Base-by-base conservation (phyloP, 1,139 yeast species). In the Geotrichum reessii region DNA sequence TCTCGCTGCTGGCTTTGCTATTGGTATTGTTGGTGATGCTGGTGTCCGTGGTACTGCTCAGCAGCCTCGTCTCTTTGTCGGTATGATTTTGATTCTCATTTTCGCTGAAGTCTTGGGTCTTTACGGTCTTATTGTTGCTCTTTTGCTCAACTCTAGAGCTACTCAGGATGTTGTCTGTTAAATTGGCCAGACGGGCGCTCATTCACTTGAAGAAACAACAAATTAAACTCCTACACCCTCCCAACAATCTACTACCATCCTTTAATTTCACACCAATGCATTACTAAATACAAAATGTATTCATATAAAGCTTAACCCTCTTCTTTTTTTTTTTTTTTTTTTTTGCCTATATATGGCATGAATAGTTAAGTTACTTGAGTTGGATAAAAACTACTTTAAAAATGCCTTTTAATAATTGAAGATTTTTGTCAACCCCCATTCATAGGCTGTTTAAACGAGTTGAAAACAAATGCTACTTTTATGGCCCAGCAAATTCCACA, bases 21-120 rank as follows among this genome's bases (percentile, higher is more conserved):
- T 93, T 78, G 99, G 99, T 66, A 91, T 93, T 64, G 99, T 93
- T 57, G 99, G 99, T 65, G 99, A 93, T 73, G 98, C 93, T 67
- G 99, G 99, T 72, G 98, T 93, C 58, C 86, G 99, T 74, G 96
- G 92, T 71, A 85, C 87, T 66, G 93, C 92, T 83, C 96, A 91
- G 74, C 98, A 93, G 77, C 97, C 97, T 65, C 84, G 97, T 75
- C 81, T 93, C 67, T 93, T 93, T 75, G 99, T 93, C 63, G 72
- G 72, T 48, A 84, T 84, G 75, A 93, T 91, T 70, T 83, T 91
- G 76, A 93, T 93, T 73, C 85, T 93, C 74, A 93, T 93, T 86
- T 93, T 93, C 75, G 97, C 98, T 53, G 98, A 93, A 80, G 99
- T 93, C 62, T 81, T 93, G 76, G 99, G 99, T 63, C 82, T 93